phyloP scores from a whole-genome alignment of 345 rosid species.

The Acer campestre region DNA sequence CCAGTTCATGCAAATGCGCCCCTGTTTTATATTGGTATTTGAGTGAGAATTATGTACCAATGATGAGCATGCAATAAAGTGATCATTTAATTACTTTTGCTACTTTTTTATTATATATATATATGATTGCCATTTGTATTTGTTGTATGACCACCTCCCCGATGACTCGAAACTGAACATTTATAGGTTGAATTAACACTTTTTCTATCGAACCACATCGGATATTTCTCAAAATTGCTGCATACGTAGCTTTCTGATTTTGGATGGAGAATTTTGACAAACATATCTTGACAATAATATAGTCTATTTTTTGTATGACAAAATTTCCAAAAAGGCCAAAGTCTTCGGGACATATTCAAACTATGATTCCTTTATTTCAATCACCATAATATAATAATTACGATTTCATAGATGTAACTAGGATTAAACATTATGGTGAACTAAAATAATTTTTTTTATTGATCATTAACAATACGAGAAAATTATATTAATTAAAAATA shows the following conservation, averaged over 20 bases:
- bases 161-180: no score
- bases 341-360: not conserved
- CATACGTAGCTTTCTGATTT: not conserved
- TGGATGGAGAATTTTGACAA: not conserved
- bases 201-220: no score
- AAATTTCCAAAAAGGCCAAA: not conserved
- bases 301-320: not conserved
- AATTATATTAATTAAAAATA: no score
- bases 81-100: not conserved
- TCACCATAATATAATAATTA: not conserved
- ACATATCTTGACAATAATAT: not conserved
- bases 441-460: no score
- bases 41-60: no score
- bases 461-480: no score
- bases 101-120: not conserved
- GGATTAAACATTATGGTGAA: no score
- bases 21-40: not conserved
- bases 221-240: no score
- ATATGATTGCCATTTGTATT: not conserved
- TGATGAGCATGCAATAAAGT: constrained; percentile 7
- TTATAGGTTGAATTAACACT: no score
- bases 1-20: not conserved
- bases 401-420: no score
- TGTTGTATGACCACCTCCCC: no score
- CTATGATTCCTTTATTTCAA: not conserved